Conservation (phyloP, 495 filamentous ascomycete genomes). For the Tuber calosporum region DNA sequence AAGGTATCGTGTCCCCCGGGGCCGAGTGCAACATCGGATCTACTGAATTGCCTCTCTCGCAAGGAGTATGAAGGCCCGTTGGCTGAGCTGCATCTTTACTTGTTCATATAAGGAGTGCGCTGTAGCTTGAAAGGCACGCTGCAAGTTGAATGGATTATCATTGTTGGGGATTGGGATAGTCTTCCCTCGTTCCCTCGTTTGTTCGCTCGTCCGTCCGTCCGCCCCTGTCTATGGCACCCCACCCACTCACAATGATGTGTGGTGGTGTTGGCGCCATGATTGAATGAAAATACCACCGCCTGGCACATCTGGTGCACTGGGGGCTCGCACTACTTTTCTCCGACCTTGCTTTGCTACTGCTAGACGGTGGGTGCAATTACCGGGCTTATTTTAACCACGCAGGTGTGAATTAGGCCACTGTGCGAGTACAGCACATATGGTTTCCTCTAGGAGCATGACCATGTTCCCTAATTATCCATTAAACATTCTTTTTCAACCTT, state of each 20-base stretch:
- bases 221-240: background rate
- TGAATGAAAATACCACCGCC: background rate
- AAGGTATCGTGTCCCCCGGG: background rate
- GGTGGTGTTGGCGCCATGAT: background rate
- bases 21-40: background rate
- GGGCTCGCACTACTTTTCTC: background rate
- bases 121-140: background rate
- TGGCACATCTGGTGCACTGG: background rate
- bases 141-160: background rate
- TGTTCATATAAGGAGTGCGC: background rate
- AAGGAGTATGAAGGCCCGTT: background rate
- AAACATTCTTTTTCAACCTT: background rate
- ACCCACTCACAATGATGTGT: background rate
- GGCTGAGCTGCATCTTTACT: background rate
- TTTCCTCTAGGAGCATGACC: background rate
- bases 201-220: background rate
- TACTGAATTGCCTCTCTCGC: background rate
- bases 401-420: background rate
- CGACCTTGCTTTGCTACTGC: background rate
- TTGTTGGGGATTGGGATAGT: background rate
- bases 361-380: background rate
- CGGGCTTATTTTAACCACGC: background rate
- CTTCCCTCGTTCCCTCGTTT: background rate
- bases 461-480: background rate
- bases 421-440: background rate